Conservation (phyloP, 345 rosid genomes). For the Melaleuca alternifolia region DNA sequence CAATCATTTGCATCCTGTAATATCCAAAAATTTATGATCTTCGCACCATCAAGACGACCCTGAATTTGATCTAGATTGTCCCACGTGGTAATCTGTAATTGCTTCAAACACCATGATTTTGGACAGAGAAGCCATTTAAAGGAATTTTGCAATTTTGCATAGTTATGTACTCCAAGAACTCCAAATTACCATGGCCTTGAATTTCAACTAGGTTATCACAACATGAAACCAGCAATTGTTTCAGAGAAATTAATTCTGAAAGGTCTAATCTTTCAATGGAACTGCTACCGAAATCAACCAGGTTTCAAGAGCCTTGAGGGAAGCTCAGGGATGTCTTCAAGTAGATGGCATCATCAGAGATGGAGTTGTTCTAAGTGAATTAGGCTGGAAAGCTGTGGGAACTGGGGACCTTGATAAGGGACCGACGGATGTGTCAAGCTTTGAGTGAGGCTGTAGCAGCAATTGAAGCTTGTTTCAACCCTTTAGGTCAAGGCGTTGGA, state of each 20-base stretch:
- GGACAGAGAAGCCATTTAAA: neutral
- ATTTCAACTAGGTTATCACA: neutral
- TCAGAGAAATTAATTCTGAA: too few relatives aligned
- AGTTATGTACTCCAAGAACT: neutral
- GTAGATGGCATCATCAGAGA: neutral
- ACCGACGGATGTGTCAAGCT: rapidly evolving
- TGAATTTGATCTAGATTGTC: neutral
- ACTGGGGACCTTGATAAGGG: neutral
- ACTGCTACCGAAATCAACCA: neutral
- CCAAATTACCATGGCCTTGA: neutral
- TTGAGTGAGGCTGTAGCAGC: rapidly evolving
- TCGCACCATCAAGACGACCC: neutral
- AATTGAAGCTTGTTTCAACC: rapidly evolving
- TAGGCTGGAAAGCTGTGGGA: neutral
- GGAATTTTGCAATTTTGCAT: neutral
- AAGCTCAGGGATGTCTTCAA: neutral
- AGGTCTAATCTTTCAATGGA: too few relatives aligned
- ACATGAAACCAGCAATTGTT: too few relatives aligned
- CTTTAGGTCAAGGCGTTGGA: too few relatives aligned
- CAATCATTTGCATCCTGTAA: too few relatives aligned
- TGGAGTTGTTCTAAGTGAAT: neutral
- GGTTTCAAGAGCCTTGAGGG: neutral
- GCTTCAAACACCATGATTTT: neutral
- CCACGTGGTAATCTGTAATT: neutral
- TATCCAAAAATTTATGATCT: neutral